phyloP scores from a whole-genome alignment of 1,284 basidiomycete genomes.

The Stygiomarasmius scandens region DNA sequence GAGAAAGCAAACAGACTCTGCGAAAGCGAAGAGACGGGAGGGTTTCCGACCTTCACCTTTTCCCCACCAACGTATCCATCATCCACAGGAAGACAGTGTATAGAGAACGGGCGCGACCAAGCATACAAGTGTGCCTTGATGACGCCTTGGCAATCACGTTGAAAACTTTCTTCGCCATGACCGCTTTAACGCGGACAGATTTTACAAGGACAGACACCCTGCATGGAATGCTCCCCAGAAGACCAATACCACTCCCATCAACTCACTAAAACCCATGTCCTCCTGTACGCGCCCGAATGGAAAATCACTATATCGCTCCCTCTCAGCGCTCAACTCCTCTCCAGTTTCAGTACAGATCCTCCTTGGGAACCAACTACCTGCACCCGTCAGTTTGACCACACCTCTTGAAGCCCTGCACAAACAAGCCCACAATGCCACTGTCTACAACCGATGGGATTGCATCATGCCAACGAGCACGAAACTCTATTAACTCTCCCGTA shows the following conservation, averaged over 20 bases:
- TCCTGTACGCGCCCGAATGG: background rate
- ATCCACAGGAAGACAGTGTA: background rate
- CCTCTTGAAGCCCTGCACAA: background rate
- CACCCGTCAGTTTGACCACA: background rate
- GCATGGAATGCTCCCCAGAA: background rate
- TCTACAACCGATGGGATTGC: background rate
- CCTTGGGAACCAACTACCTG: background rate
- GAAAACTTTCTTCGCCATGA: background rate
- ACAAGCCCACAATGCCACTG: background rate
- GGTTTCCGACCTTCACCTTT: background rate
- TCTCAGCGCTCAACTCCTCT: background rate
- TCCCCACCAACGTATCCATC: background rate
- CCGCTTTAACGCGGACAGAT: background rate
- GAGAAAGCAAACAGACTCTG: background rate
- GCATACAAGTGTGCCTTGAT: background rate
- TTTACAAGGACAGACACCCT: background rate
- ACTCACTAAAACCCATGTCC: background rate
- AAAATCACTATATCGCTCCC: background rate
- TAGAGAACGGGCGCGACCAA: background rate
- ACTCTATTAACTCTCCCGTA: background rate
- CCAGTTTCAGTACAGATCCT: background rate
- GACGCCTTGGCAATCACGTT: background rate
- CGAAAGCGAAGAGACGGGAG: background rate
- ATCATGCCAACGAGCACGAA: background rate
- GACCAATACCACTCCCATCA: background rate